Conservation (phyloP, 2,329 filamentous ascomycete species). For the Ceratocystis cacaofunesta region DNA sequence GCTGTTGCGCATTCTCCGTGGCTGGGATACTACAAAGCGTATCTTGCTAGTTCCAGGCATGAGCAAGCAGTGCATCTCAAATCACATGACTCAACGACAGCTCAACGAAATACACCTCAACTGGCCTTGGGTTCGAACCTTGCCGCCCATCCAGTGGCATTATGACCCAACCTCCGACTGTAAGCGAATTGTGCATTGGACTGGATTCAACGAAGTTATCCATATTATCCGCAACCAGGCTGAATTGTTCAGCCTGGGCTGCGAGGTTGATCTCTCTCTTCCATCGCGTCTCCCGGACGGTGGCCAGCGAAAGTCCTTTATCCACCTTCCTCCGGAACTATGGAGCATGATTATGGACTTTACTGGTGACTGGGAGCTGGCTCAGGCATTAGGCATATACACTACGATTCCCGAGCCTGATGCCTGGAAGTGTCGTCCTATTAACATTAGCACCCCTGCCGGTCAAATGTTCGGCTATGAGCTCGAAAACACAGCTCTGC, state of each 20-base stretch:
- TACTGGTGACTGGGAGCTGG: constrained; percentile 80
- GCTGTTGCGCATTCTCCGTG: constrained; percentile 63
- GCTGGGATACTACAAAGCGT: constrained; percentile 77
- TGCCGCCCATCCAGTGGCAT: constrained; percentile 70
- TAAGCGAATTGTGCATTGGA: constrained; percentile 45
- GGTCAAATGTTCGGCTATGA: constrained; percentile 50
- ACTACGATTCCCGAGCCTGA: constrained; percentile 58
- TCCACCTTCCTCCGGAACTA: constrained; percentile 61
- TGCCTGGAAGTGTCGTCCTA: constrained; percentile 57
- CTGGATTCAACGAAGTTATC: constrained; percentile 54
- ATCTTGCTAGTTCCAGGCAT: constrained; percentile 77
- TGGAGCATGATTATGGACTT: constrained; percentile 81
- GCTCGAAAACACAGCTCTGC: constrained; percentile 73
- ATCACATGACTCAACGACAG: constrained; percentile 77
- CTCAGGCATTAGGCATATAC: constrained; percentile 65
- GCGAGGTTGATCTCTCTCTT: constrained; percentile 43
- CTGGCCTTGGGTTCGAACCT: constrained; percentile 74
- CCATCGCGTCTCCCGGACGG: constrained; percentile 26
- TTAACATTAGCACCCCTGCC: constrained; percentile 21
- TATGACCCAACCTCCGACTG: constrained; percentile 41
- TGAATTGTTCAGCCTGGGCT: constrained; percentile 57
- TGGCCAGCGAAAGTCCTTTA: constrained; percentile 24
- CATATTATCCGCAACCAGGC: constrained; percentile 64
- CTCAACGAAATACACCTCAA: constrained; percentile 67
- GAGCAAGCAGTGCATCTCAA: constrained; percentile 80